Conservation (phyloP, 352 stramenopile genomes). For the Phytophthora citrophthora region DNA sequence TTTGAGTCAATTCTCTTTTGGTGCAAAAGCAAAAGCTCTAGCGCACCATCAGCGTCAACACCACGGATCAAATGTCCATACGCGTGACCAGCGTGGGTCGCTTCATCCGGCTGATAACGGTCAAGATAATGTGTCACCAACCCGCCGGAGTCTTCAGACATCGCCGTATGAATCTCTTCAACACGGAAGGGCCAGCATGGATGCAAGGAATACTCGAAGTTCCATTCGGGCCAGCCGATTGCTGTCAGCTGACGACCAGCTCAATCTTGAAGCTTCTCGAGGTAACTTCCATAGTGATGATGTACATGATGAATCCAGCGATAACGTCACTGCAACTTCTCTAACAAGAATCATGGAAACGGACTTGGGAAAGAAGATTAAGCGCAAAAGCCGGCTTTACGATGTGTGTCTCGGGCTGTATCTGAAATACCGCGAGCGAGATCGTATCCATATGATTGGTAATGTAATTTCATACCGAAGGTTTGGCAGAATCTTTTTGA, state of each 20-base stretch:
- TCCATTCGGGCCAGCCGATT: conserved; percentile 6
- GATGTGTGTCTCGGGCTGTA: conserved; percentile 63
- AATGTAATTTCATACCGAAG: conserved; percentile 64
- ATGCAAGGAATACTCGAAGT: conserved; percentile 3
- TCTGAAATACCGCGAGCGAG: conserved; percentile 59
- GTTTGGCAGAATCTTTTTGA: conserved; percentile 46
- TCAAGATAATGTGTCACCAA: not conserved
- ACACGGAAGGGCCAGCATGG: not conserved
- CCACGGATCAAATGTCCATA: conserved; percentile 1
- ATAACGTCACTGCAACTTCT: conserved; percentile 9
- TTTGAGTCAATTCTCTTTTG: conserved; percentile 27
- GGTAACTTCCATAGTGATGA: conserved; percentile 3
- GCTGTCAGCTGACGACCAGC: conserved; percentile 7
- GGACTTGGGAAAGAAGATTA: conserved; percentile 54
- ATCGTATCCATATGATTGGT: conserved; percentile 55
- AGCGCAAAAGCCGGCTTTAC: conserved; percentile 66
- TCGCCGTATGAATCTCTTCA: conserved; percentile 12
- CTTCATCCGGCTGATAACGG: conserved; percentile 6
- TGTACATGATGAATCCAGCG: conserved; percentile 8
- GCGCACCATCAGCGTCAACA: conserved; percentile 18
- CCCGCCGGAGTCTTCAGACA: conserved; percentile 14
- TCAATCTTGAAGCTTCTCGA: not conserved
- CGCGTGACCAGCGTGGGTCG: conserved; percentile 8
- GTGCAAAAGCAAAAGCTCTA: conserved; percentile 20
- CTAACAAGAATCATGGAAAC: conserved; percentile 73